Evolutionary conservation across 768 basidiomycete genomes (phyloP).

Genomic region (Hirschioporus abietinus): DNA sequence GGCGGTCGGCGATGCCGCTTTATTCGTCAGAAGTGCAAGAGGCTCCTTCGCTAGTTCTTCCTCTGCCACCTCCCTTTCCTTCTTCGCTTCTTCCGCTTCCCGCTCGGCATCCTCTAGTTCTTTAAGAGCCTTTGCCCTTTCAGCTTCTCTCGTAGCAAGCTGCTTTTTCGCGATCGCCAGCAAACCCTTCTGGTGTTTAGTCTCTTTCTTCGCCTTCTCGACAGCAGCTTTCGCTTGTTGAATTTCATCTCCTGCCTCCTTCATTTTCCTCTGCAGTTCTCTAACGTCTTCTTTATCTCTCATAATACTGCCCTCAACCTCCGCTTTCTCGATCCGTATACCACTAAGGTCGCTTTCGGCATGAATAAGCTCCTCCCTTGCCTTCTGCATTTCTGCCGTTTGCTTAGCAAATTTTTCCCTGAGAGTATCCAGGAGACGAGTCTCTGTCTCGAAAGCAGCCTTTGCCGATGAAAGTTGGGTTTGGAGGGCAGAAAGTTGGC

Average conservation of each 20-base stretch:
- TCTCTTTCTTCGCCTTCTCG: constrained; percentile 89
- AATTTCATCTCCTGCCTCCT: constrained; percentile 70
- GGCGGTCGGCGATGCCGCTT: constrained; percentile 22
- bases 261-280: constrained; percentile 79
- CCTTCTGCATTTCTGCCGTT: constrained; percentile 62
- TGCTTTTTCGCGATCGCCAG: constrained; percentile 95
- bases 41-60: constrained; percentile 37
- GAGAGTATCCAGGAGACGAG: constrained; percentile 56
- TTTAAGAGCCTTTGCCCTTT: constrained; percentile 61
- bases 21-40: constrained; percentile 16
- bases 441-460: constrained; percentile 83
- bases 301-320: constrained; percentile 80
- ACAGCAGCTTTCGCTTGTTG: constrained; percentile 64
- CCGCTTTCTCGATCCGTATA: constrained; percentile 81
- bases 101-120: constrained; percentile 64
- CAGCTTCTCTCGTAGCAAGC: constrained; percentile 75
- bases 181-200: constrained; percentile 93
- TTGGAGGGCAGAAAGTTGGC: constrained; percentile 75
- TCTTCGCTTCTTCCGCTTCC: constrained; percentile 45
- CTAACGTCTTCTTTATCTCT: constrained; percentile 94
- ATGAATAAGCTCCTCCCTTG: constrained; percentile 73
- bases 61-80: constrained; percentile 55
- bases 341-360: constrained; percentile 92
- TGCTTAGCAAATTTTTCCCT: constrained; percentile 67
- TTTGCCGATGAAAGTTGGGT: constrained; percentile 80